Evolutionary conservation across 179 eudicot genomes (phyloP).

Genomic region (Sideroxylon spinosum): DNA sequence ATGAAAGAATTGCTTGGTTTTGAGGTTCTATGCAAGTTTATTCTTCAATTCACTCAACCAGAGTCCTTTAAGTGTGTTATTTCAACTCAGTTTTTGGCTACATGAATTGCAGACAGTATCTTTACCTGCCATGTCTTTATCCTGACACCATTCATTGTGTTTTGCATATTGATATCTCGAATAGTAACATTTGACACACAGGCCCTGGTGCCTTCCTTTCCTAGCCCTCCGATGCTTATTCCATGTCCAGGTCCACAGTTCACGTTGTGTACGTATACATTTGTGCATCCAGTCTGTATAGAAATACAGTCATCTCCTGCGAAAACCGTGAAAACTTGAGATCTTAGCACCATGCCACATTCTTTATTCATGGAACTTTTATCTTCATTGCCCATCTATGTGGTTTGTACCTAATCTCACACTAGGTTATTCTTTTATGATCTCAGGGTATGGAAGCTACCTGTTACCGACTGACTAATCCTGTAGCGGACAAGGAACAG

Average conservation of each 20-base stretch:
- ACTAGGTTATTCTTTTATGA: background rate
- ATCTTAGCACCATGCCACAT: background rate
- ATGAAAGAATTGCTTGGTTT: conserved; percentile 3
- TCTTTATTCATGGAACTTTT: background rate
- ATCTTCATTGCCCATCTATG: conserved; percentile 3
- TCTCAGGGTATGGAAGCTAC: conserved; percentile 6
- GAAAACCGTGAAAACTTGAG: conserved; percentile 5
- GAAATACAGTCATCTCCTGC: conserved; percentile 85
- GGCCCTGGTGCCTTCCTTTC: conserved; percentile 53
- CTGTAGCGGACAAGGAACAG: conserved; percentile 8
- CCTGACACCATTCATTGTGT: conserved; percentile 73
- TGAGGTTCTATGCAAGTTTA: conserved; percentile 1
- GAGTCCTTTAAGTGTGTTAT: background rate
- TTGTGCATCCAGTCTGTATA: conserved; percentile 69
- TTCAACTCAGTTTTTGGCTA: background rate
- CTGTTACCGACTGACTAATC: background rate
- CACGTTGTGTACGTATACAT: conserved; percentile 53
- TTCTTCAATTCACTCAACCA: background rate
- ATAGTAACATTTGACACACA: conserved; percentile 69
- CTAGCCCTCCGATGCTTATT: conserved; percentile 73
- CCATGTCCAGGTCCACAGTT: conserved; percentile 89
- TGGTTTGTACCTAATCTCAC: background rate
- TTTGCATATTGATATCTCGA: conserved; percentile 43
- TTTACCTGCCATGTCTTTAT: conserved; percentile 89
- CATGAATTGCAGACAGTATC: conserved; percentile 3